Conservation (phyloP, 345 rosid species). For the Citrus mangshanensis region DNA sequence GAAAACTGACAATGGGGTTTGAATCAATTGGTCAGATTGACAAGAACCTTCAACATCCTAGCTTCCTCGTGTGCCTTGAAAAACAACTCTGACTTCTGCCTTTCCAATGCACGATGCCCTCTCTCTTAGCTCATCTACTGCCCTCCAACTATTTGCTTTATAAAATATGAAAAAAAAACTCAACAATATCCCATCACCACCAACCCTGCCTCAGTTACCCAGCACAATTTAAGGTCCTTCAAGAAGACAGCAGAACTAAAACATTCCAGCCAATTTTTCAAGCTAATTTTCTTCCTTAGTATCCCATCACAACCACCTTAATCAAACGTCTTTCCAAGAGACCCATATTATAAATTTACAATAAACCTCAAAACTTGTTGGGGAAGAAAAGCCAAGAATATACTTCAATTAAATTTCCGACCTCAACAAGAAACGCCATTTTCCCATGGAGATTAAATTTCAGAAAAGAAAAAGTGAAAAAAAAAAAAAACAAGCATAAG, state of each 20-base stretch:
- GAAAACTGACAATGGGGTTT: no score
- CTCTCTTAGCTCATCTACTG: neutral
- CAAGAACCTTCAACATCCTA: no score
- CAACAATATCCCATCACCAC: neutral
- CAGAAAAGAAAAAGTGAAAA: neutral
- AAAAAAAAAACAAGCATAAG: neutral
- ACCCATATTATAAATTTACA: neutral
- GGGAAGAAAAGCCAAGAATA: neutral
- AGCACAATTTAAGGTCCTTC: neutral
- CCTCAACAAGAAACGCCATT: neutral
- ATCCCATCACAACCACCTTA: neutral
- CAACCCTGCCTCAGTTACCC: neutral
- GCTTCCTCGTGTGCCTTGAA: no score
- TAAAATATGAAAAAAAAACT: neutral
- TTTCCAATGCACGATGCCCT: no score
- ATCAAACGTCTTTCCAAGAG: neutral
- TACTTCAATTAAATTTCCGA: no score
- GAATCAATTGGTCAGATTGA: no score
- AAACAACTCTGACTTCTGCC: no score
- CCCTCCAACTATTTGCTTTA: neutral
- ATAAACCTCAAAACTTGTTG: neutral
- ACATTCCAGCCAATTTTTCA: no score
- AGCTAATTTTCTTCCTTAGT: neutral
- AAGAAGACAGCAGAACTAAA: neutral
- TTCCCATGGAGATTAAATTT: neutral